Conservation (phyloP, 148 eudicot genomes). For the Silene latifolia region DNA sequence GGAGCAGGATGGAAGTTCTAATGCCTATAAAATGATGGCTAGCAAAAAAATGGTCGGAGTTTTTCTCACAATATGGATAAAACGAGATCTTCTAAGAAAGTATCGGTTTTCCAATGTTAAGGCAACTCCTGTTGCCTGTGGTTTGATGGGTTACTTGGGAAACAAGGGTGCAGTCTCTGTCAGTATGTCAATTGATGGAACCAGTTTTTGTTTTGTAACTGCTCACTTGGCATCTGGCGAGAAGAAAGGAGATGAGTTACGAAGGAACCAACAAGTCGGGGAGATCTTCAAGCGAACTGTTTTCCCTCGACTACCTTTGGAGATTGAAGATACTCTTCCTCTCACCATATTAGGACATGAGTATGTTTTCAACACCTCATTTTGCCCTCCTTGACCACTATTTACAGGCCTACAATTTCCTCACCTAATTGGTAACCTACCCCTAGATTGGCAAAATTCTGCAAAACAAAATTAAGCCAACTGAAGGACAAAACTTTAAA, state of each 20-base stretch:
- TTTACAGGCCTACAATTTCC: not conserved
- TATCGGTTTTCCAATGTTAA: constrained; percentile 45
- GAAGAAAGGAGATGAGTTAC: constrained; percentile 68
- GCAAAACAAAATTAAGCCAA: too few relatives aligned
- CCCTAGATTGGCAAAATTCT: too few relatives aligned
- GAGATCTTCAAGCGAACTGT: constrained; percentile 55
- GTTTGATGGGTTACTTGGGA: constrained; percentile 28
- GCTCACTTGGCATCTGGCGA: constrained; percentile 78
- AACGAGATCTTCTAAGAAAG: constrained; percentile 35
- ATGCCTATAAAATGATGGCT: constrained; percentile 41
- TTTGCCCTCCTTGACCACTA: not conserved
- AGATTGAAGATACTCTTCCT: constrained; percentile 35
- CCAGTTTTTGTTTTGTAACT: constrained; percentile 64
- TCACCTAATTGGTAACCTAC: too few relatives aligned
- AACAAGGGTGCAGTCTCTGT: constrained; percentile 67
- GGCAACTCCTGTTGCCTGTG: constrained; percentile 35
- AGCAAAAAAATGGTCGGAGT: constrained; percentile 66
- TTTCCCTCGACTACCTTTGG: constrained; percentile 41
- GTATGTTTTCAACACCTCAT: constrained; percentile 30
- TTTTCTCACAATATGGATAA: constrained; percentile 49
- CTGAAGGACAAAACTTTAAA: too few relatives aligned
- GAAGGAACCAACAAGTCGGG: constrained; percentile 61
- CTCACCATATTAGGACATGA: constrained; percentile 48
- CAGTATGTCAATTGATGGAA: constrained; percentile 58
- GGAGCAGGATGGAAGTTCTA: constrained; percentile 32